A percentile compares a stretch with the other conserved stretches of the same genome.
Conservation (phyloP, 2,329 filamentous ascomycete species). For the Phyllosticta citribraziliensis region DNA sequence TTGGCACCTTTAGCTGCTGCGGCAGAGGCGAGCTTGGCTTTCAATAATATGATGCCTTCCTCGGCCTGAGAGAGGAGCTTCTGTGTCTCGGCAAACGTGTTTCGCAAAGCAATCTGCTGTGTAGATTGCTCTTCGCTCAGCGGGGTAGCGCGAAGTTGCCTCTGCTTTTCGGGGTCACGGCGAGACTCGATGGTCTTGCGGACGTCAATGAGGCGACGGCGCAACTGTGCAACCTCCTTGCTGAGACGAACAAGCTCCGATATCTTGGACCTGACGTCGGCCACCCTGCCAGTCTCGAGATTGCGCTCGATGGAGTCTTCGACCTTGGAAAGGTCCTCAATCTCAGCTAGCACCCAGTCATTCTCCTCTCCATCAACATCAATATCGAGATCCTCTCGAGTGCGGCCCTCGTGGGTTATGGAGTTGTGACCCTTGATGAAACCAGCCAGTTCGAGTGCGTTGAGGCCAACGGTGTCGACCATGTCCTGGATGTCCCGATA, state of each 20-base stretch:
- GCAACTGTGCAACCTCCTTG: constrained; percentile 61
- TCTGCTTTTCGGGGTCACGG: constrained; percentile 56
- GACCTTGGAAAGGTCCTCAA: constrained; percentile 55
- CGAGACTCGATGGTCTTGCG: constrained; percentile 63
- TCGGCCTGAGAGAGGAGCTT: constrained; percentile 69
- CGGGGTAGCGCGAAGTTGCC: constrained; percentile 58
- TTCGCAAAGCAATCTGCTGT: constrained; percentile 74
- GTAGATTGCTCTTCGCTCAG: constrained; percentile 76
- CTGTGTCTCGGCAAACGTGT: constrained; percentile 63
- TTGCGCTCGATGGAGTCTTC: constrained; percentile 53
- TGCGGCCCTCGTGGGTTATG: constrained; percentile 43
- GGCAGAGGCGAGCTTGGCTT: constrained; percentile 60
- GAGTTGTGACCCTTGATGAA: constrained; percentile 56
- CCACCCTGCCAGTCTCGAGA: constrained; percentile 58
- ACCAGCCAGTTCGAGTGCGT: constrained; percentile 55
- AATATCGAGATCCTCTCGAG: constrained; percentile 53
- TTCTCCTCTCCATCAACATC: constrained; percentile 40
- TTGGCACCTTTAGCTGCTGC: constrained; percentile 37
- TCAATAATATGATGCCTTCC: constrained; percentile 67
- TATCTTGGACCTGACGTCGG: constrained; percentile 58
- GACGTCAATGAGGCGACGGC: constrained; percentile 56
- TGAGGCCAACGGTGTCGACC: constrained; percentile 86
- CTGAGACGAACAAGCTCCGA: constrained; percentile 57
- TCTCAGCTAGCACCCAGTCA: constrained; percentile 67
- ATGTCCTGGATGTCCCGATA: constrained; percentile 85